Evolutionary conservation across 345 rosid genomes (phyloP).

Genomic region (Gossypium thurberi): DNA sequence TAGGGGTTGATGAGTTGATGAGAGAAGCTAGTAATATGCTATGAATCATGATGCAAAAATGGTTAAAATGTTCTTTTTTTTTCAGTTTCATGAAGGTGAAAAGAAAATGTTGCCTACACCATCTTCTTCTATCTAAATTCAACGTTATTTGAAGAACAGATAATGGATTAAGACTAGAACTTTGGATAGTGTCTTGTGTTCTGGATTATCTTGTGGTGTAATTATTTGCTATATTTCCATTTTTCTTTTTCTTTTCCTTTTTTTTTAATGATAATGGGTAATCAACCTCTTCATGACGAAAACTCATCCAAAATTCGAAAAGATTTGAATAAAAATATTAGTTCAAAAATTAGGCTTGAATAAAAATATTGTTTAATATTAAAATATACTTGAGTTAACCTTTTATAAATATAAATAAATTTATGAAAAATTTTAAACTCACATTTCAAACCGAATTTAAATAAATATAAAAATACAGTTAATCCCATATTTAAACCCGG

Average conservation of each 20-base stretch:
- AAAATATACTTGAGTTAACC: fast-evolving
- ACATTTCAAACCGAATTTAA: too few species aligned
- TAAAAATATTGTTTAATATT: too few species aligned
- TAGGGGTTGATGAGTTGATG: background rate
- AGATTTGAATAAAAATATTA: too few species aligned
- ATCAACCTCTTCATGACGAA: fast-evolving
- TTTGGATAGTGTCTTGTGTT: background rate
- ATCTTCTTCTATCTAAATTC: background rate
- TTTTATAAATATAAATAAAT: too few species aligned
- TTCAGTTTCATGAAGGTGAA: background rate
- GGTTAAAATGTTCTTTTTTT: too few species aligned
- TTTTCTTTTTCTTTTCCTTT: too few species aligned
- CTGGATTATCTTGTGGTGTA: background rate
- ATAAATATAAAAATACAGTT: too few species aligned
- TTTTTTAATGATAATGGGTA: too few species aligned
- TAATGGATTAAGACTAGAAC: background rate
- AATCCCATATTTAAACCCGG: too few species aligned
- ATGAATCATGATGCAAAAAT: background rate
- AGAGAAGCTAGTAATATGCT: background rate
- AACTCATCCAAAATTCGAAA: too few species aligned
- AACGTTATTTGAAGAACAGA: background rate
- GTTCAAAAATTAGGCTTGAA: too few species aligned
- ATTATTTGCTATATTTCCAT: background rate
- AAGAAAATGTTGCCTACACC: background rate
- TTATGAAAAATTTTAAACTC: fast-evolving